These are phyloP conservation scores for Fusarium brevicatenulatum DNA, from an alignment of 2,329 filamentous ascomycete species.

Conservation along the genomic window DNA sequence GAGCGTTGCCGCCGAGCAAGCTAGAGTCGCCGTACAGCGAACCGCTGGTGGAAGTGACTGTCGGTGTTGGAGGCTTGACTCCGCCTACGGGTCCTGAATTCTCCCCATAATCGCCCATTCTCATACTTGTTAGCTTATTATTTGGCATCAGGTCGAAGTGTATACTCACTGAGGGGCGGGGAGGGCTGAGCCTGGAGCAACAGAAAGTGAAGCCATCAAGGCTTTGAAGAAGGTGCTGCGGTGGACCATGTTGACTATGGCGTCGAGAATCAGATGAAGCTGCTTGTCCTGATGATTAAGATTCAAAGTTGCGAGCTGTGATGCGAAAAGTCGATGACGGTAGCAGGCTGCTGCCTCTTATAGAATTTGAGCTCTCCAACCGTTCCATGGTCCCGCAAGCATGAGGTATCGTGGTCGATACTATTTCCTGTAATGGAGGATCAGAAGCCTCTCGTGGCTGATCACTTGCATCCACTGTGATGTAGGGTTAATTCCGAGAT, in stretches of 20 bases:
- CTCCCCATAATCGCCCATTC: constrained; percentile 21
- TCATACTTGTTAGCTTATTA: not conserved
- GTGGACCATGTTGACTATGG: not conserved
- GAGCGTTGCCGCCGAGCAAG: constrained; percentile 11
- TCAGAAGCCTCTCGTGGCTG: not conserved
- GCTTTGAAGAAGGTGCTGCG: not conserved
- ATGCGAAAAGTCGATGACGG: not conserved
- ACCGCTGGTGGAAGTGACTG: constrained; percentile 11
- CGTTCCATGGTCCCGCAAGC: not conserved
- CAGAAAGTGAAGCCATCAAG: not conserved
- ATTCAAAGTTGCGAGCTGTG: not conserved
- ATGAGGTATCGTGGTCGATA: not conserved
- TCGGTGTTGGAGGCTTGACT: constrained; percentile 13
- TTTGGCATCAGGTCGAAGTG: fast-evolving
- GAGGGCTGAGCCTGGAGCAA: not conserved
- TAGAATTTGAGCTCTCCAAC: not conserved
- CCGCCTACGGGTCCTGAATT: constrained; percentile 10
- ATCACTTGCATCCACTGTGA: not conserved
- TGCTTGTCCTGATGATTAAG: not conserved
- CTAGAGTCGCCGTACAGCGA: constrained; percentile 5
- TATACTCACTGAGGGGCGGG: constrained; percentile 11
- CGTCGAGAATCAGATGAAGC: fast-evolving
- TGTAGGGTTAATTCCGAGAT: not conserved
- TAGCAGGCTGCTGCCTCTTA: not conserved
- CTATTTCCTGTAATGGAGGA: not conserved